Evolutionary conservation across 371 early-diverging fungal genomes (phyloP).

Genomic region (Mucor velutinosus): DNA sequence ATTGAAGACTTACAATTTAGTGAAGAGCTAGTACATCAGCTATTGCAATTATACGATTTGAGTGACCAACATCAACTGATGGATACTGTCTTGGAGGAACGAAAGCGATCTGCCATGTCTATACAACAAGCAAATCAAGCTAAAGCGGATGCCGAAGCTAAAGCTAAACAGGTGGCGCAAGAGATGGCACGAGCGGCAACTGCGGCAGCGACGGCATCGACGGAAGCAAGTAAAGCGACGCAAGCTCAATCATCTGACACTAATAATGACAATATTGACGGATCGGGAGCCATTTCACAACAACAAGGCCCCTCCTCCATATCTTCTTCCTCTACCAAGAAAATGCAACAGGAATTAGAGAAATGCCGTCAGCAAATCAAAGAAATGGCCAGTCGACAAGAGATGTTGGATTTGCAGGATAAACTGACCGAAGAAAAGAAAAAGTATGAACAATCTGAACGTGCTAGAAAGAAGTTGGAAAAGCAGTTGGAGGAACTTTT

Average conservation of each 20-base stretch:
- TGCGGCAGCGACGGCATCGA: neutral
- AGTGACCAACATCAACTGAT: neutral
- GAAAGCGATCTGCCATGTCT: constrained; percentile 7
- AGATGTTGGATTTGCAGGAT: neutral
- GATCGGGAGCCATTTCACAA: constrained; percentile 21
- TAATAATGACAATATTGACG: constrained; percentile 7
- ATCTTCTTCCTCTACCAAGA: neutral
- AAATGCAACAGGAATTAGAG: constrained; percentile 2
- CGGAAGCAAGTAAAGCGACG: neutral
- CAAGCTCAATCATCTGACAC: constrained; percentile 14
- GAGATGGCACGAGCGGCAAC: neutral
- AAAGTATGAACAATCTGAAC: constrained; percentile 12
- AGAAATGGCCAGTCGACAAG: constrained; percentile 1
- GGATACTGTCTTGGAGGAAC: neutral
- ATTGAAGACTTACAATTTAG: constrained; percentile 15
- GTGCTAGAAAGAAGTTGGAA: constrained; percentile 11
- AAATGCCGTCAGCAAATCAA: constrained; percentile 2
- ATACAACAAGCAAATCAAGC: neutral
- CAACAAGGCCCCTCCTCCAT: neutral
- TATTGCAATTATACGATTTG: neutral
- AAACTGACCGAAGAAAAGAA: constrained; percentile 3
- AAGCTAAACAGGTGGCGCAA: neutral
- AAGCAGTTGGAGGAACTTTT: constrained; percentile 24
- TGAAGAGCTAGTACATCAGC: constrained; percentile 8
- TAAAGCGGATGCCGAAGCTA: neutral